A percentile compares a stretch with the other conserved stretches of the same genome.
Evolutionary conservation across 768 basidiomycete species (phyloP).

Genomic region (Pleurotus eryngii): DNA sequence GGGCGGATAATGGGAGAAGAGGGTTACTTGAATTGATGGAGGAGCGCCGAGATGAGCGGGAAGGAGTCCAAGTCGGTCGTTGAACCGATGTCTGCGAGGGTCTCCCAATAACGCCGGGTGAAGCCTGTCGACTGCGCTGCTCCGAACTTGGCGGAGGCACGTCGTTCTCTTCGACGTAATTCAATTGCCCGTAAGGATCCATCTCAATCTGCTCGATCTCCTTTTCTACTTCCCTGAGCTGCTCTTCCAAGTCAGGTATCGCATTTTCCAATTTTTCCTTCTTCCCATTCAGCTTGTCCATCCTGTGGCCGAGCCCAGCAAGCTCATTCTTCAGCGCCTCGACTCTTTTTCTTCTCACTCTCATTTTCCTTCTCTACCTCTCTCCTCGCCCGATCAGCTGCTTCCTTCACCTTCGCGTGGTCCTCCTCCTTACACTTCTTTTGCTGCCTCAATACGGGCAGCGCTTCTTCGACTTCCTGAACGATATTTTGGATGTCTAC

Average conservation of each 20-base stretch:
- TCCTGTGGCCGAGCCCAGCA: constrained; percentile 46
- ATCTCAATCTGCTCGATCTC: constrained; percentile 47
- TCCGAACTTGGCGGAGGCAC: neutral
- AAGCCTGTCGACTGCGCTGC: constrained; percentile 13
- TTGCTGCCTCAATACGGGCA: constrained; percentile 27
- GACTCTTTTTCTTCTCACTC: constrained; percentile 46
- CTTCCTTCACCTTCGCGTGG: constrained; percentile 40
- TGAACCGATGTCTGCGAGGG: constrained; percentile 14
- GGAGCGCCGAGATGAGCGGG: constrained; percentile 1
- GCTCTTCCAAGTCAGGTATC: constrained; percentile 66
- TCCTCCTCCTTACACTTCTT: constrained; percentile 35
- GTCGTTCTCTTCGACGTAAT: neutral
- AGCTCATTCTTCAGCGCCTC: constrained; percentile 61
- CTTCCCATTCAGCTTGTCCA: constrained; percentile 66
- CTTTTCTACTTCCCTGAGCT: constrained; percentile 53
- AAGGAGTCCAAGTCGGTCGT: constrained; percentile 7
- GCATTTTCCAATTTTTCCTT: constrained; percentile 63
- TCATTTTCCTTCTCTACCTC: constrained; percentile 44
- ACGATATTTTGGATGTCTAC: constrained; percentile 43
- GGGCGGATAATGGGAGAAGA: neutral
- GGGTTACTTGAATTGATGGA: constrained; percentile 1
- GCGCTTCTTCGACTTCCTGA: constrained; percentile 39
- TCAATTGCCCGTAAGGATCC: neutral
- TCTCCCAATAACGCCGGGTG: constrained; percentile 18
- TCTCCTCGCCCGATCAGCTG: constrained; percentile 42